These are phyloP conservation scores for Pseudocercospora ulei DNA, from an alignment of 2,329 filamentous ascomycete species.

Conservation along the genomic window DNA sequence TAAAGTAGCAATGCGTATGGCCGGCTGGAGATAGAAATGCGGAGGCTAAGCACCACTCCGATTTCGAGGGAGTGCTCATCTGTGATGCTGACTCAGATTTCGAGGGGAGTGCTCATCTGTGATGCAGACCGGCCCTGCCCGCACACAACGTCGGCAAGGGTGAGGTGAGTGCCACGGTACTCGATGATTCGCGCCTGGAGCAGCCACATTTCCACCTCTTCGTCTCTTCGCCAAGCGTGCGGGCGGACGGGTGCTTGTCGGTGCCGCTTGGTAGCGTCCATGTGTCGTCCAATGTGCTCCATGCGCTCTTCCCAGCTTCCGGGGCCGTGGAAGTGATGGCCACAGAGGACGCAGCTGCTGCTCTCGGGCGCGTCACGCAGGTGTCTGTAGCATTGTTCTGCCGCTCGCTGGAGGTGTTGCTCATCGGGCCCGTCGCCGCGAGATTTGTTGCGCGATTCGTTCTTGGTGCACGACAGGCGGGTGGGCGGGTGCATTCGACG, in stretches of 20 bases:
- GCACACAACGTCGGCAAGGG: conserved; percentile 4
- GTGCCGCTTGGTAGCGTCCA: conserved; percentile 50
- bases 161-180: conserved; percentile 1
- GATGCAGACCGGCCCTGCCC: no score
- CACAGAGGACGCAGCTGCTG: conserved; percentile 58
- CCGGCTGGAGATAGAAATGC: no score
- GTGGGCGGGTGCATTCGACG: conserved; percentile 68
- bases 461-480: conserved; percentile 86
- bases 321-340: conserved; percentile 51
- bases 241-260: conserved; percentile 24
- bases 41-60: no score
- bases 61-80: no score
- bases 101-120: no score
- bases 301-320: conserved; percentile 70
- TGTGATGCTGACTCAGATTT: no score
- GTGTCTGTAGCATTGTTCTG: conserved; percentile 52
- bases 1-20: no score
- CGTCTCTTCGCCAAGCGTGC: conserved; percentile 34
- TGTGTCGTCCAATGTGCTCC: conserved; percentile 77
- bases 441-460: conserved; percentile 36
- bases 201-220: conserved; percentile 36
- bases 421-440: conserved; percentile 19
- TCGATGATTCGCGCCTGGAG: conserved; percentile 35
- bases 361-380: conserved; percentile 53
- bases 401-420: conserved; percentile 39